Percentiles rank a stretch among this genome's conserved stretches.
phyloP scores from a whole-genome alignment of 1,139 yeast genomes.

The Blastobotrys buckinghamii region DNA sequence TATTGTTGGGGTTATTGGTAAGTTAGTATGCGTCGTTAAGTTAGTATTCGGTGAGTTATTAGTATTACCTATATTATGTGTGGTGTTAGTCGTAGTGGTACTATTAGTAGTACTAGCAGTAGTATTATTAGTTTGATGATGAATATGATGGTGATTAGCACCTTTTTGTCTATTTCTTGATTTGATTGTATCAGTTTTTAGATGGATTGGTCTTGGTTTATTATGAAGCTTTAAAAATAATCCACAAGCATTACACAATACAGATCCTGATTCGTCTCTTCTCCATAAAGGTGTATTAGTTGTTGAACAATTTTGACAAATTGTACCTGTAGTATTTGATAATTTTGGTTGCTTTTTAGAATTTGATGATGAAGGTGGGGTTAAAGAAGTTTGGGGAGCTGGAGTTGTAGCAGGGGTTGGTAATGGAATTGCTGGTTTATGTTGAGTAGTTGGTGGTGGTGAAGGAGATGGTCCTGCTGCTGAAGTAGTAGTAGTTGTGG shows the following conservation, averaged over 20 bases:
- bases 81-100: background rate
- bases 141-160: background rate
- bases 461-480: background rate
- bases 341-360: background rate
- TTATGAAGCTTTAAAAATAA: slow-evolving; percentile 86
- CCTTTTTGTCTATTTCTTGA: slow-evolving; percentile 72
- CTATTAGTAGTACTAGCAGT: background rate
- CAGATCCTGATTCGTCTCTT: slow-evolving; percentile 89
- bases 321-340: background rate
- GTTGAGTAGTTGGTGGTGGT: background rate
- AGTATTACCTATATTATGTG: background rate
- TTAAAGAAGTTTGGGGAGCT: background rate
- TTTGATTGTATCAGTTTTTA: slow-evolving; percentile 88
- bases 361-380: background rate
- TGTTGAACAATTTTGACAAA: slow-evolving; percentile 86
- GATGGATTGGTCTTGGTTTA: slow-evolving; percentile 81
- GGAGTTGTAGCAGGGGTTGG: background rate
- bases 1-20: background rate
- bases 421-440: background rate
- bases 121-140: background rate
- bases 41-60: background rate
- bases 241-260: slow-evolving; percentile 93
- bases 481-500: slow-evolving; percentile 6
- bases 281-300: slow-evolving; percentile 95
- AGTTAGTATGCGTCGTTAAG: background rate